A percentile compares a stretch with the other conserved stretches of the same genome.
phyloP scores from a whole-genome alignment of 2,329 filamentous ascomycete species.

The Zelopaecilomyces penicillatus region DNA sequence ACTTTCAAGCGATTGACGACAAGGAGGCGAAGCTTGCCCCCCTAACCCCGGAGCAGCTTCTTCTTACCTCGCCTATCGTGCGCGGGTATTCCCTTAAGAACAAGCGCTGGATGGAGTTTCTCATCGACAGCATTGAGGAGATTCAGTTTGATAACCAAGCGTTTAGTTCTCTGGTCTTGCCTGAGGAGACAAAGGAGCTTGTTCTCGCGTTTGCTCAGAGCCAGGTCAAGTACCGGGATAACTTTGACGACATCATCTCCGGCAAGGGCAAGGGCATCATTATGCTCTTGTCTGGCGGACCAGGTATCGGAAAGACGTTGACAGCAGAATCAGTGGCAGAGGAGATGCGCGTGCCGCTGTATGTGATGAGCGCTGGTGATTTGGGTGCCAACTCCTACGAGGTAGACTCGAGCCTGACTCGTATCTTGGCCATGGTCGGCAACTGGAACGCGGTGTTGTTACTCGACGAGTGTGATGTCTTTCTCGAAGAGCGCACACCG shows the following conservation, averaged over 20 bases:
- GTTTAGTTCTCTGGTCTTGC: too few relatives aligned
- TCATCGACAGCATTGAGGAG: too few relatives aligned
- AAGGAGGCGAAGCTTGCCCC: too few relatives aligned
- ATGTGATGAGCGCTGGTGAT: conserved; percentile 19
- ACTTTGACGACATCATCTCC: conserved; percentile 44
- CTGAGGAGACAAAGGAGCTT: too few relatives aligned
- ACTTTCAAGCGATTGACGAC: too few relatives aligned
- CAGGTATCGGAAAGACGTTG: conserved; percentile 25
- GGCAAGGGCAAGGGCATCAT: conserved; percentile 28
- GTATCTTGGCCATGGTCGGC: conserved; percentile 16
- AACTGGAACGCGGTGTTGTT: conserved; percentile 20
- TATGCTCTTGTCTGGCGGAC: conserved; percentile 23
- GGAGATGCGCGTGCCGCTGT: conserved; percentile 15
- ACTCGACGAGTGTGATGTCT: conserved; percentile 21
- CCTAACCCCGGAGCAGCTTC: too few relatives aligned
- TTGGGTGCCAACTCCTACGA: conserved; percentile 14
- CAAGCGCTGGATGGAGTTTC: too few relatives aligned
- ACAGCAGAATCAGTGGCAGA: conserved; percentile 19
- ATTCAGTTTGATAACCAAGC: too few relatives aligned
- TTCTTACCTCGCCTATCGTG: too few relatives aligned
- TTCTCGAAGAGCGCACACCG: conserved; percentile 16
- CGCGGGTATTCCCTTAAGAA: too few relatives aligned
- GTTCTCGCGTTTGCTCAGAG: conserved; percentile 12
- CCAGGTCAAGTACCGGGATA: conserved; percentile 32
- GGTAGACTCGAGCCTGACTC: conserved; percentile 14